Evolutionary conservation across 805 yeast species (phyloP), one percentile per base, ranked within the genome.

Genomic region (Nakazawaea pomicola): DNA sequence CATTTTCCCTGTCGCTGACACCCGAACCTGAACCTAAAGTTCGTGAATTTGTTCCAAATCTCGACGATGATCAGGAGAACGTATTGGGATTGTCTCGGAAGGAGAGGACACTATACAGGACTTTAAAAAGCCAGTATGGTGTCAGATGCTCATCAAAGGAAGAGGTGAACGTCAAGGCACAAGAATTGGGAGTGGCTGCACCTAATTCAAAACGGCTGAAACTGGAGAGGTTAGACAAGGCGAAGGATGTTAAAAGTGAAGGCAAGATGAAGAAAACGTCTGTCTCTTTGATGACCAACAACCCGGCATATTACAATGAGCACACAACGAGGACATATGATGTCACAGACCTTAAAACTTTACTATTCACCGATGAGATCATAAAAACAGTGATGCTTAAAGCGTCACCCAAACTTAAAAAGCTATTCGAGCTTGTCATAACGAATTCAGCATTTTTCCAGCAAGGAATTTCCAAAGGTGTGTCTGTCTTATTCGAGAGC

Each of bases 401-500:
- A 14, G 30, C 29, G 14, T 41, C 44, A 35, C 44, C 40, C 8
- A 30, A 24, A 17, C 17, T 32, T 7, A 31, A 36, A 14, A 36
- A 41, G 21, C 16, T 41, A 23, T 24, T 41, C 33, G 36, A 31
- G 11, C 23, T 41, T 8, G 14, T 41, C 29, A 19, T 41, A 9
- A 9, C 6, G 16, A 17, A 41, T 19, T 17, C 32, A 6, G 24
- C n/a, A 4, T 30, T 41, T 19, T 40, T 40, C 38, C 16, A 20
- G 8, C n/a, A 29, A 8, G n/a, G 18, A 6, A 30, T 29, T 11
- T 9, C 15, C 12, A 28, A n/a, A 12, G 33, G 10, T 6, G 28
- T 27, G 6, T 9, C 19, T 4, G 23, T 30, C 8, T 29, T 34
- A 19, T 18, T n/a, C 6, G 20, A 32, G 12, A 25, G 8, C 11